Percentiles rank a stretch among this genome's conserved stretches.
These are phyloP conservation scores for Coprinopsis sp. DNA, from an alignment of 768 basidiomycete species.

Conservation along the genomic window DNA sequence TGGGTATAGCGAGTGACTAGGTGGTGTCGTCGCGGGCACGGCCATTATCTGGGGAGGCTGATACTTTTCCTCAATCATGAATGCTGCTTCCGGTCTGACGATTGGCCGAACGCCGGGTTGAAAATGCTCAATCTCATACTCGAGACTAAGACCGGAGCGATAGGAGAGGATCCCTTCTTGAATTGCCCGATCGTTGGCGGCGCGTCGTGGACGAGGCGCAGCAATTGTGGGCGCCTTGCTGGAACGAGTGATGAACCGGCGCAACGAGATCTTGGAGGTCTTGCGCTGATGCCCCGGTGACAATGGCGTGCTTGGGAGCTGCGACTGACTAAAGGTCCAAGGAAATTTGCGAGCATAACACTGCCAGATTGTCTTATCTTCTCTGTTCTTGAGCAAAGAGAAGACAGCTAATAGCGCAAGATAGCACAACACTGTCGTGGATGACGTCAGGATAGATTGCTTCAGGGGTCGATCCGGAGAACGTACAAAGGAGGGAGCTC, in stretches of 20 bases:
- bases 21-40: background rate
- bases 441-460: background rate
- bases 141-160: slow-evolving; percentile 34
- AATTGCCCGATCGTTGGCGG: slow-evolving; percentile 12
- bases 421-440: slow-evolving; percentile 52
- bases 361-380: slow-evolving; percentile 49
- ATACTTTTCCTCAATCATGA: background rate
- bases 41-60: background rate
- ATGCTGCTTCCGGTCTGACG: background rate
- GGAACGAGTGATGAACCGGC: slow-evolving; percentile 26
- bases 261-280: slow-evolving; percentile 20
- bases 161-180: slow-evolving; percentile 33
- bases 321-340: slow-evolving; percentile 23
- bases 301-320: slow-evolving; percentile 30
- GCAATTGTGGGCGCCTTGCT: slow-evolving; percentile 36
- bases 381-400: slow-evolving; percentile 33
- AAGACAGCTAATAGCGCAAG: slow-evolving; percentile 44
- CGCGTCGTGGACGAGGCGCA: slow-evolving; percentile 40
- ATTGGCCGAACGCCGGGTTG: slow-evolving; percentile 19
- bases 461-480: background rate
- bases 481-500: slow-evolving; percentile 29
- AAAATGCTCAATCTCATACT: slow-evolving; percentile 49
- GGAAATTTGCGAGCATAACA: slow-evolving; percentile 43
- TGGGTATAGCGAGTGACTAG: slow-evolving; percentile 22
- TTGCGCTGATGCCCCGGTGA: slow-evolving; percentile 20